Conservation (phyloP, 495 filamentous ascomycete genomes). For the Oidiodendron maius region DNA sequence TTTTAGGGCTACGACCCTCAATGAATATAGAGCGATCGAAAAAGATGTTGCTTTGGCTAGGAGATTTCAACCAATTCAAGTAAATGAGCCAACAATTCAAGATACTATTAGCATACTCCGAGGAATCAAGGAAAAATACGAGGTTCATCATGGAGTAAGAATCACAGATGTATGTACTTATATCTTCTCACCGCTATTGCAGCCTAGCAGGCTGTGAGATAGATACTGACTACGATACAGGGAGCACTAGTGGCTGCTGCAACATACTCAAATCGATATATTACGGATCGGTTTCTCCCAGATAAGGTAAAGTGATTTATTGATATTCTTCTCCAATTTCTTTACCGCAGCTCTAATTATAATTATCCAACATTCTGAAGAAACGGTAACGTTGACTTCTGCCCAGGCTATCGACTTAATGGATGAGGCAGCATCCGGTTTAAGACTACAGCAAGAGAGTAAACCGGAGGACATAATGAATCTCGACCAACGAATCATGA, state of each 20-base stretch:
- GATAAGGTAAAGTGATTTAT: neutral
- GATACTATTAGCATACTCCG: constrained; percentile 94
- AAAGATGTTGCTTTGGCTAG: constrained; percentile 92
- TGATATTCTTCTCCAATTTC: neutral
- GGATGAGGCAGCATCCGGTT: constrained; percentile 87
- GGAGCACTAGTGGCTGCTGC: constrained; percentile 88
- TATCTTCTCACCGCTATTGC: neutral
- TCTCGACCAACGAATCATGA: constrained; percentile 91
- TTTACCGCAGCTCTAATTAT: neutral
- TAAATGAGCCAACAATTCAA: constrained; percentile 81
- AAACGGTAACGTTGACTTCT: neutral
- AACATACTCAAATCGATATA: constrained; percentile 89
- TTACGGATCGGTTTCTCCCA: constrained; percentile 90
- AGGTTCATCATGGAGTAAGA: constrained; percentile 90
- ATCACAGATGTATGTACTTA: constrained; percentile 60
- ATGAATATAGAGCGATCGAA: constrained; percentile 88
- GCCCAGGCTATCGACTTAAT: constrained; percentile 97
- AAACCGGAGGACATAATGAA: constrained; percentile 90
- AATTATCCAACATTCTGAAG: neutral
- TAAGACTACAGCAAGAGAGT: constrained; percentile 91
- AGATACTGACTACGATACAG: neutral
- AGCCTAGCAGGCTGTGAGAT: neutral
- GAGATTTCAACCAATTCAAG: constrained; percentile 87
- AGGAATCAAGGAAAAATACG: constrained; percentile 94
- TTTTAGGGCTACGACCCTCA: constrained; percentile 70